These are phyloP conservation scores for Taphrina deformans DNA, from an alignment of 1,139 yeast species.

Conservation along the genomic window DNA sequence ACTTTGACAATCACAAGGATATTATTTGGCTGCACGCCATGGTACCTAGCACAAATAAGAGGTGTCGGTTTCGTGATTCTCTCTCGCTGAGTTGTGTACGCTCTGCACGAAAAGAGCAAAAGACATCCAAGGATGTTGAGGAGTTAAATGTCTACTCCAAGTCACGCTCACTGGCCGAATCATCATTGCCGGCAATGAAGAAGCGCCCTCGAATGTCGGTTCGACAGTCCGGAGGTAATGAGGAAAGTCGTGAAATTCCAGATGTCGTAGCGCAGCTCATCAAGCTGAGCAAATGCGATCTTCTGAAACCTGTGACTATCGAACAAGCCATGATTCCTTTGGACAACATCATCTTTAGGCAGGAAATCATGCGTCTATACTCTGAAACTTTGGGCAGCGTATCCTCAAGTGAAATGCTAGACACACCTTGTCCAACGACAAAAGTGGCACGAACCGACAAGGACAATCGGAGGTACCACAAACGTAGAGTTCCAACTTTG, in stretches of 20 bases:
- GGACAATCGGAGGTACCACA: not conserved
- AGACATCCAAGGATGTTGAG: too few species aligned
- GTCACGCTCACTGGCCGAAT: too few species aligned
- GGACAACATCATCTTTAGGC: not conserved
- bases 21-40: not conserved
- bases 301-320: not conserved
- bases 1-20: not conserved
- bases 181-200: too few species aligned
- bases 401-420: not conserved
- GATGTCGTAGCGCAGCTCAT: conserved; percentile 4
- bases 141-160: too few species aligned
- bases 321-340: not conserved
- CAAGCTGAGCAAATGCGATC: not conserved
- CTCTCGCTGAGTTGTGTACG: too few species aligned
- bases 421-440: conserved; percentile 5
- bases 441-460: not conserved
- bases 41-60: not conserved
- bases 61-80: too few species aligned
- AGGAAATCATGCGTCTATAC: not conserved
- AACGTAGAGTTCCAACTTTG: not conserved
- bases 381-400: not conserved
- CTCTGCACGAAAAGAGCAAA: too few species aligned
- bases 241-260: not conserved
- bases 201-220: not conserved
- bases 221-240: not conserved